These are phyloP conservation scores for Boletellus deceptivus DNA, from an alignment of 1,284 basidiomycete species.

Conservation along the genomic window DNA sequence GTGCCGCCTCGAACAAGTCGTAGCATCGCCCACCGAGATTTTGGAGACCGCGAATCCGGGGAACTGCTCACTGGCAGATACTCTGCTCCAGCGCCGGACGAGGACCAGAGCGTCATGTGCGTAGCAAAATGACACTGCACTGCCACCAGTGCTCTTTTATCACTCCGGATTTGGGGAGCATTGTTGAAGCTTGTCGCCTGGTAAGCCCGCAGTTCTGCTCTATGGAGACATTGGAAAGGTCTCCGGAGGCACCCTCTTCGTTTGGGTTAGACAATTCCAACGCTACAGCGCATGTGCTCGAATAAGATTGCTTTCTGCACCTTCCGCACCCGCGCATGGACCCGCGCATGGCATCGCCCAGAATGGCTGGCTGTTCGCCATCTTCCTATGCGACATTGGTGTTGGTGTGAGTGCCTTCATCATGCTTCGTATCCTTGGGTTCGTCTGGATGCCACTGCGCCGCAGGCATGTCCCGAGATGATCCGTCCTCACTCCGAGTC, in stretches of 20 bases:
- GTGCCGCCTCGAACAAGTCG: constrained; percentile 17
- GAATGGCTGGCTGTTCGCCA: not conserved
- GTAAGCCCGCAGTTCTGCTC: too few species aligned
- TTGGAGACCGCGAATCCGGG: constrained; percentile 7
- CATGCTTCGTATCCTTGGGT: constrained; percentile 1
- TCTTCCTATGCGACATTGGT: constrained; percentile 2
- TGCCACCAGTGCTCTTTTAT: not conserved
- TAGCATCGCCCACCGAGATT: constrained; percentile 10
- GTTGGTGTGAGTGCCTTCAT: constrained; percentile 12
- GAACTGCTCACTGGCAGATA: constrained; percentile 22
- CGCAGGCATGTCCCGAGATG: not conserved
- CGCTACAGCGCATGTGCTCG: constrained; percentile 8
- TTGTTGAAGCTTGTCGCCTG: too few species aligned
- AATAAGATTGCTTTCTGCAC: constrained; percentile 16
- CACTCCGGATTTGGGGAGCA: constrained; percentile 11
- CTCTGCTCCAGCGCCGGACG: constrained; percentile 1
- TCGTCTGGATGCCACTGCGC: constrained; percentile 14
- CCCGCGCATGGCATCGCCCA: constrained; percentile 15
- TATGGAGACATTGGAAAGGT: too few species aligned
- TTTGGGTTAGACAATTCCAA: constrained; percentile 21
- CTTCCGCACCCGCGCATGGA: constrained; percentile 18
- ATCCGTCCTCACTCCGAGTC: constrained; percentile 8
- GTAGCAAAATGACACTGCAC: not conserved
- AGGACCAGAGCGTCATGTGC: not conserved
- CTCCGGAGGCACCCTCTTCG: not conserved